Evolutionary conservation across 2,329 filamentous ascomycete species (phyloP).

Genomic region (Arachnopeziza araneosa): DNA sequence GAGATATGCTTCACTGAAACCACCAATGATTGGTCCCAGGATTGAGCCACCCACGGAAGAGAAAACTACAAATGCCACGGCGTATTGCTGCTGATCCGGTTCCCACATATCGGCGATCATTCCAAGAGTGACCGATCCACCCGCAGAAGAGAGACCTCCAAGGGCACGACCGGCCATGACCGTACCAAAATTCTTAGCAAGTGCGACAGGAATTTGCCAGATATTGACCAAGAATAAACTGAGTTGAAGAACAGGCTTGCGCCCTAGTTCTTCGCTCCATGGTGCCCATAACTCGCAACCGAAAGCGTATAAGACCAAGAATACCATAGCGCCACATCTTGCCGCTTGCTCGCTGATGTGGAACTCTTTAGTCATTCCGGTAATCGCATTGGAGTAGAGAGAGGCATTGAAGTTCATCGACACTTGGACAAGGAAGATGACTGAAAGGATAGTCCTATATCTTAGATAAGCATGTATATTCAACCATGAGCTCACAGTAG

Average conservation of each 20-base stretch:
- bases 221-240: slow-evolving; percentile 73
- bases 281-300: slow-evolving; percentile 86
- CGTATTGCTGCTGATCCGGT: slow-evolving; percentile 65
- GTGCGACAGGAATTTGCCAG: slow-evolving; percentile 66
- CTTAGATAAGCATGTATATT: neutral
- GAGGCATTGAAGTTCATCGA: slow-evolving; percentile 79
- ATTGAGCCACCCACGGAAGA: slow-evolving; percentile 75
- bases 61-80: slow-evolving; percentile 71
- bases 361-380: slow-evolving; percentile 62
- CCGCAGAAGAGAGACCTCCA: slow-evolving; percentile 65
- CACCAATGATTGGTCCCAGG: slow-evolving; percentile 72
- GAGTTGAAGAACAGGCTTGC: slow-evolving; percentile 68
- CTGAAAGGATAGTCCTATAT: slow-evolving; percentile 52
- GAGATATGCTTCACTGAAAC: slow-evolving; percentile 63
- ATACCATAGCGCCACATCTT: slow-evolving; percentile 70
- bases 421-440: slow-evolving; percentile 68
- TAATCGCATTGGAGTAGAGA: slow-evolving; percentile 64
- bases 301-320: slow-evolving; percentile 75
- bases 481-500: too few species aligned
- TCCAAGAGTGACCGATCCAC: slow-evolving; percentile 66
- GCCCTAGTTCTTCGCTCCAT: slow-evolving; percentile 78
- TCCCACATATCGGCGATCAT: slow-evolving; percentile 75
- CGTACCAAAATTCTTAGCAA: slow-evolving; percentile 67
- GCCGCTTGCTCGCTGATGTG: slow-evolving; percentile 62
- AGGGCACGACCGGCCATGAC: slow-evolving; percentile 66